Conservation (phyloP, 148 eudicot genomes). For the Chenopodium suecicum region DNA sequence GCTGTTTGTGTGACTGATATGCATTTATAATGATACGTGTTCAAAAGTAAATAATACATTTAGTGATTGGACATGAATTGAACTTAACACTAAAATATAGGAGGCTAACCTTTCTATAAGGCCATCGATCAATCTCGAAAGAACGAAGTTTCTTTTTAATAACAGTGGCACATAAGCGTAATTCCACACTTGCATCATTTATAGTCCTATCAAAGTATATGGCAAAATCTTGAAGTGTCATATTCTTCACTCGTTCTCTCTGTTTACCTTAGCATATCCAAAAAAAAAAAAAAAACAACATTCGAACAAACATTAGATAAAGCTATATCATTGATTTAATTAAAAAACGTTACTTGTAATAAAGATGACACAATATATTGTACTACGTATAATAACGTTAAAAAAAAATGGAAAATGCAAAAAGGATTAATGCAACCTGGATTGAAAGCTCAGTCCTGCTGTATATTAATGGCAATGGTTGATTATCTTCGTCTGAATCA, state of each 20-base stretch:
- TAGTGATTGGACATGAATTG: background rate
- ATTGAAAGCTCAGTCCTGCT: conserved; percentile 15
- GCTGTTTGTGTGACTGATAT: too few relatives aligned
- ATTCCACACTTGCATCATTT: conserved; percentile 39
- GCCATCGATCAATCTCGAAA: conserved; percentile 50
- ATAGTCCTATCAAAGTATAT: conserved; percentile 14
- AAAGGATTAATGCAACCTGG: conserved; percentile 25
- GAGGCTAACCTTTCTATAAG: conserved; percentile 52
- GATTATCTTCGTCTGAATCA: background rate
- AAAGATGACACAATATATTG: background rate
- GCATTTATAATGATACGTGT: too few relatives aligned
- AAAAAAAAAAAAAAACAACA: background rate
- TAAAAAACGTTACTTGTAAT: background rate
- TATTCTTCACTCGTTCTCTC: conserved; percentile 46
- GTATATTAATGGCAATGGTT: background rate
- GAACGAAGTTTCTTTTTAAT: conserved; percentile 51
- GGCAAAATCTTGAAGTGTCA: conserved; percentile 43
- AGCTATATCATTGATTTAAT: background rate
- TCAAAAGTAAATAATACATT: rapidly evolving
- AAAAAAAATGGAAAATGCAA: background rate
- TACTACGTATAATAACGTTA: background rate
- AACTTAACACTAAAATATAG: background rate
- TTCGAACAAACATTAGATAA: background rate
- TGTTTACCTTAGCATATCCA: conserved; percentile 27
- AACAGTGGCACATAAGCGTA: conserved; percentile 42